These are phyloP conservation scores for Diaporthe helianthi DNA, from an alignment of 2,329 filamentous ascomycete genomes.

Conservation along the genomic window DNA sequence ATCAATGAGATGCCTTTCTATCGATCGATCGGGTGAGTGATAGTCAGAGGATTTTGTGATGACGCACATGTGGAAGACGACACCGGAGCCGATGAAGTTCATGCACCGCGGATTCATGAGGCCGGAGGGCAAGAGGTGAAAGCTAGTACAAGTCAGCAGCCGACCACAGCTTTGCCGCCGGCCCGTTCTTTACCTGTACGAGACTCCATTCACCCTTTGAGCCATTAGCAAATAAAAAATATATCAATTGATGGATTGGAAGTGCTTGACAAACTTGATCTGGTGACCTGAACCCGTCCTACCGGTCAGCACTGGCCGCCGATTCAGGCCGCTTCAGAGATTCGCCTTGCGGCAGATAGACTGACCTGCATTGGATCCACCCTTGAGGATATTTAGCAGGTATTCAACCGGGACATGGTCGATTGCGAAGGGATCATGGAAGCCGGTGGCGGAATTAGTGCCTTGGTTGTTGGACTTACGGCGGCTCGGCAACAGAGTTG, in stretches of 20 bases:
- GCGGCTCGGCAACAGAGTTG: conserved; percentile 64
- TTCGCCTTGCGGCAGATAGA: conserved; percentile 44
- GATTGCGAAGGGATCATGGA: conserved; percentile 9
- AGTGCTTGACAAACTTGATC: conserved; percentile 37
- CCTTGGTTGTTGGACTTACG: conserved; percentile 38
- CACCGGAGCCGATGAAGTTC: conserved; percentile 76
- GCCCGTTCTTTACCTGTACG: conserved; percentile 22
- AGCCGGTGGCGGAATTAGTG: conserved; percentile 9
- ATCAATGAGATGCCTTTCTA: conserved; percentile 2
- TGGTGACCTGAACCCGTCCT: conserved; percentile 51
- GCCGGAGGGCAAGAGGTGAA: conserved; percentile 71
- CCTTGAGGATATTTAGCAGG: conserved; percentile 4
- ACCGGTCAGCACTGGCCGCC: conserved; percentile 6
- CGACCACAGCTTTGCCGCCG: conserved; percentile 6
- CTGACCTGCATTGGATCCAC: conserved; percentile 67
- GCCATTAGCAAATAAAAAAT: conserved; percentile 33
- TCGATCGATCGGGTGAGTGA: background rate
- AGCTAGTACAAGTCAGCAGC: conserved; percentile 46
- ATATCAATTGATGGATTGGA: background rate
- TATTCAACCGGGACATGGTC: background rate
- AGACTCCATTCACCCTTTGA: conserved; percentile 11
- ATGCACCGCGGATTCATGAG: conserved; percentile 74
- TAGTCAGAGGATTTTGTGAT: background rate
- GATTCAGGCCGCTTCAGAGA: background rate
- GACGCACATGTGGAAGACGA: conserved; percentile 66